Conservation (phyloP, 441 rosid genomes). For the Pelargonium cotyledonis region DNA sequence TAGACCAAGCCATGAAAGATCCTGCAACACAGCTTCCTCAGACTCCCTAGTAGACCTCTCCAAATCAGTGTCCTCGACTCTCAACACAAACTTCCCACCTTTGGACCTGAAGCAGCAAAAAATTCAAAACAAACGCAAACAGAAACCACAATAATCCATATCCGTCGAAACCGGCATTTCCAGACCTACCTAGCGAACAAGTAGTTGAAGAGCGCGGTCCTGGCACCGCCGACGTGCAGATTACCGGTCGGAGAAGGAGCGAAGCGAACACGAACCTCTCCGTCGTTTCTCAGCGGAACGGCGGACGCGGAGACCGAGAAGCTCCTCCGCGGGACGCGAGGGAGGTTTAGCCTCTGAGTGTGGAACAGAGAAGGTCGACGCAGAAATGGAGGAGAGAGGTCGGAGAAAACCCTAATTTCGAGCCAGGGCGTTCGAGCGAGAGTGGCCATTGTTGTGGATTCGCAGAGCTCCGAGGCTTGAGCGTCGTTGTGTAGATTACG, state of each 20-base stretch:
- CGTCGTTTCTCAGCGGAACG: conserved; percentile 14
- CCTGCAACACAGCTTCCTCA: conserved; percentile 78
- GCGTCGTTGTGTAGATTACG: neutral
- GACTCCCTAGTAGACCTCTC: conserved; percentile 90
- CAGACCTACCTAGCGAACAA: conserved; percentile 66
- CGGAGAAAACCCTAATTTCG: conserved; percentile 9
- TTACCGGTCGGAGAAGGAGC: conserved; percentile 98
- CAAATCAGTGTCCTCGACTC: conserved; percentile 91
- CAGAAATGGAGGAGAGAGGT: conserved; percentile 7
- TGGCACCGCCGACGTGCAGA: conserved; percentile 93
- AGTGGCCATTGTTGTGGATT: conserved; percentile 11
- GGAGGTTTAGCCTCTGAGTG: neutral
- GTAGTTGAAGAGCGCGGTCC: conserved; percentile 96
- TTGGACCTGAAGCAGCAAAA: conserved; percentile 42
- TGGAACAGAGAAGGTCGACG: neutral
- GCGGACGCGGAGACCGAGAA: conserved; percentile 47
- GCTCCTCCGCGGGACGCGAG: conserved; percentile 22
- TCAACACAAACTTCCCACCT: conserved; percentile 82
- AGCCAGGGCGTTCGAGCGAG: conserved; percentile 13
- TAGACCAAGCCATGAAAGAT: conserved; percentile 88
- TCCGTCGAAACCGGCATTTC: neutral
- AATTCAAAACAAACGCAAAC: neutral
- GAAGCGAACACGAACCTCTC: conserved; percentile 71
- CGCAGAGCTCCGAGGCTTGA: neutral
- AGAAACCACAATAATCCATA: neutral